A percentile compares a stretch with the other conserved stretches of the same genome.
These are phyloP conservation scores for Taphrina wiesneri DNA, from an alignment of 1,139 yeast genomes.

Conservation along the genomic window DNA sequence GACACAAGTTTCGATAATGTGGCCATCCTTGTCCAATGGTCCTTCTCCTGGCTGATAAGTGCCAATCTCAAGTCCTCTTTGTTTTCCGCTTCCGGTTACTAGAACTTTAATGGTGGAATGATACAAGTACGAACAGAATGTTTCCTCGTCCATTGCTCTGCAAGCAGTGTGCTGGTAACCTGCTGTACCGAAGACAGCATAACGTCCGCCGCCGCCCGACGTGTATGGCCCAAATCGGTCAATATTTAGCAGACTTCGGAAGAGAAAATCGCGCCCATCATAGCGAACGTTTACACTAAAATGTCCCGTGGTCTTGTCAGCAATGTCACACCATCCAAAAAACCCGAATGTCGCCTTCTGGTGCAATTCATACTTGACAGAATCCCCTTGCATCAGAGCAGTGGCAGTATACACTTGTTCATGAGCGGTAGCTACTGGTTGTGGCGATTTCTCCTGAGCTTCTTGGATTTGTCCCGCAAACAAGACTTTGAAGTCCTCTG, in stretches of 20 bases:
- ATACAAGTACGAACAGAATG: neutral
- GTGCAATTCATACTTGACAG: too few species aligned
- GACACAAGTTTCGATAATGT: slow-evolving; percentile 4
- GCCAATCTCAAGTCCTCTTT: neutral
- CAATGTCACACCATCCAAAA: neutral
- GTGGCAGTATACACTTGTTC: too few species aligned
- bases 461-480: neutral
- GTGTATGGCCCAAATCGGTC: neutral
- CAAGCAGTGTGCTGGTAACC: neutral
- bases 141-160: neutral
- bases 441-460: too few species aligned
- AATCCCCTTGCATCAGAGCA: too few species aligned
- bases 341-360: neutral
- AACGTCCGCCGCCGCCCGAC: neutral
- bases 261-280: neutral
- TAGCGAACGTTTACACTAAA: neutral
- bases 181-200: neutral
- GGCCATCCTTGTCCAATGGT: neutral
- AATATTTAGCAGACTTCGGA: neutral
- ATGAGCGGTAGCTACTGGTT: too few species aligned
- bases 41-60: neutral
- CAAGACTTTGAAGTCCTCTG: neutral
- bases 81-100: neutral
- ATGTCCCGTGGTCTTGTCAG: neutral
- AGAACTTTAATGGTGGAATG: neutral